These are phyloP conservation scores for Termitomyces bulborhizus DNA, from an alignment of 768 basidiomycete species.

Conservation along the genomic window DNA sequence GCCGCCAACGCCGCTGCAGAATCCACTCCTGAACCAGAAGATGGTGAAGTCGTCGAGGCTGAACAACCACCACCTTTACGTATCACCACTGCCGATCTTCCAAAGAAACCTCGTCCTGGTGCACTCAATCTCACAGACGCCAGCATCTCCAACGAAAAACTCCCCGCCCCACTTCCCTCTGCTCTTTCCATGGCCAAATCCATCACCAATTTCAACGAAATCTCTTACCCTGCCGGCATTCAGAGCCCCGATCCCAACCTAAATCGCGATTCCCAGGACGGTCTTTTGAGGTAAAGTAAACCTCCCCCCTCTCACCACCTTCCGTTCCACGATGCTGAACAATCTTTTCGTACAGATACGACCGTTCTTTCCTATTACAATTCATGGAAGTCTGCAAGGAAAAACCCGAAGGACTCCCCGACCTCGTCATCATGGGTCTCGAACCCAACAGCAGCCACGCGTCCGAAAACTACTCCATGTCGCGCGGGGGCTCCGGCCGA, in stretches of 20 bases:
- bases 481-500: slow-evolving; percentile 61
- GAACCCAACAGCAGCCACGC: slow-evolving; percentile 58
- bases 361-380: slow-evolving; percentile 95
- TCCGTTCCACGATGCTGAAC: no score
- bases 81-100: slow-evolving; percentile 51
- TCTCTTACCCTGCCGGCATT: slow-evolving; percentile 81
- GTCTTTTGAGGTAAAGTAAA: slow-evolving; percentile 71
- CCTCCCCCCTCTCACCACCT: no score
- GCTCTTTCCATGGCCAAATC: slow-evolving; percentile 76
- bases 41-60: no score
- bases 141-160: slow-evolving; percentile 26
- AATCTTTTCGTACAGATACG: slow-evolving; percentile 53
- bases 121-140: slow-evolving; percentile 64
- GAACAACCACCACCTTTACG: slow-evolving; percentile 31
- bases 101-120: slow-evolving; percentile 54
- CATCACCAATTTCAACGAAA: slow-evolving; percentile 73
- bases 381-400: slow-evolving; percentile 95
- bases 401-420: slow-evolving; percentile 86
- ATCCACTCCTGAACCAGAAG: not conserved
- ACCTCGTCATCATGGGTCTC: slow-evolving; percentile 87
- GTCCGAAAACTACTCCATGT: slow-evolving; percentile 33
- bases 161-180: slow-evolving; percentile 47
- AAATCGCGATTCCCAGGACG: slow-evolving; percentile 76
- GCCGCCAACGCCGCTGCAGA: slow-evolving; percentile 9
- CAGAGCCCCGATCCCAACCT: slow-evolving; percentile 90